Evolutionary conservation across 2,329 filamentous ascomycete species (phyloP).

Genomic region (Ilyonectria destructans): DNA sequence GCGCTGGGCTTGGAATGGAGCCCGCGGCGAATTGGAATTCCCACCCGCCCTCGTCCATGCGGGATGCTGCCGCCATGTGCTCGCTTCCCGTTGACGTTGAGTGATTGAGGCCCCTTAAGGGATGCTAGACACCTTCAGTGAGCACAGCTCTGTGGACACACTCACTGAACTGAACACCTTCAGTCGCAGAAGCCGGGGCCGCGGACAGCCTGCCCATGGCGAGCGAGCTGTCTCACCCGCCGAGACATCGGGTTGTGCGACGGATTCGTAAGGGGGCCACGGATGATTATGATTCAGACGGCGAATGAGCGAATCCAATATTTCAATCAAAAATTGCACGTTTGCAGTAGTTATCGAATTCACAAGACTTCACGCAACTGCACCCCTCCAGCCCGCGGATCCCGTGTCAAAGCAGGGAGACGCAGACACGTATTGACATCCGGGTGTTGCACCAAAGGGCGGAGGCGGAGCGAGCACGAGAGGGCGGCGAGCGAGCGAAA

Average conservation of each 20-base stretch:
- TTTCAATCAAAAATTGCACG: background rate
- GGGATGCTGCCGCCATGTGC: background rate
- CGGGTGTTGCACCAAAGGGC: background rate
- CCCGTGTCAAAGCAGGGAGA: background rate
- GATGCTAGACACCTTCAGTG: background rate
- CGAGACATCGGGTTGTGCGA: conserved; percentile 16
- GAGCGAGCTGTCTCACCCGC: conserved; percentile 5
- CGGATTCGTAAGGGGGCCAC: conserved; percentile 1
- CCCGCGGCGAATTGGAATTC: background rate
- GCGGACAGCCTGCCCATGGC: background rate
- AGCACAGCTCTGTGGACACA: background rate
- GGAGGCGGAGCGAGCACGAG: background rate
- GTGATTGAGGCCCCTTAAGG: background rate
- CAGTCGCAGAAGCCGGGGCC: conserved; percentile 10
- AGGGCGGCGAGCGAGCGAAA: background rate
- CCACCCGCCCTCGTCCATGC: background rate
- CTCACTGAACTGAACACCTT: background rate
- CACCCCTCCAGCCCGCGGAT: background rate
- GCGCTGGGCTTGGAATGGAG: background rate
- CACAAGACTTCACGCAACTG: background rate
- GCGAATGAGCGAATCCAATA: background rate
- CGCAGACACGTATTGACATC: background rate
- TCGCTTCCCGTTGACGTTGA: background rate
- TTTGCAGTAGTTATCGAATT: conserved; percentile 8
- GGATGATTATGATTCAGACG: background rate